Evolutionary conservation across 2,329 filamentous ascomycete species (phyloP), one percentile per base, ranked within the genome.

Genomic region (Intubia oerlemansii): DNA sequence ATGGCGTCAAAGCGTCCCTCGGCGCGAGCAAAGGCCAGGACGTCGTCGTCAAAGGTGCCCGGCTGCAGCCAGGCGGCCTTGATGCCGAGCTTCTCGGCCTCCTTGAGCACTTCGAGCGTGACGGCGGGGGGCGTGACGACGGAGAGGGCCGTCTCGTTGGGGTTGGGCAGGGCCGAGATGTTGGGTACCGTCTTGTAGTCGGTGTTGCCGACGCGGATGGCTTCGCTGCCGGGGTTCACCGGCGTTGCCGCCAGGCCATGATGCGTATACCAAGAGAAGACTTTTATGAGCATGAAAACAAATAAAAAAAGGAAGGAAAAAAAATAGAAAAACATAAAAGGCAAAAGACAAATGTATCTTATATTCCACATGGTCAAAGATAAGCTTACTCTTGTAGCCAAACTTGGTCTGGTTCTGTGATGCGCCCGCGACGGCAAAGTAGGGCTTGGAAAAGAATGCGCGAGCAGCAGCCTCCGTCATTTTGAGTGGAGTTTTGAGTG

Each of bases 381-480:
- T 15, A 17, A 16, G 44, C 55, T 33, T 50, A 84, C 82, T 71
- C 57, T 81, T 84, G 51, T 92, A 76, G 15, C 88, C 85, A 44
- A 77, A 93, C 50, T 92, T 93, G 45, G 60, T 56, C 23, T 76
- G 59, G 51, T 91, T 81, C 29, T 77, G 78, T 46, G 76, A 85
- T 21, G 85, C 85, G 42, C 85, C 85, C 13, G 84, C 81, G 17
- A 93, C 85, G 33, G 85, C 84, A 48, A 85, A 92, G 39, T 64
- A 59, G 16, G 74, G 66, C 7, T 74, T 75, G 4, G 67, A 61
- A 56, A 93, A 91, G 61, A 93, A 93, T 10, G 62, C 60, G 37
- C 68, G 70, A 25, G 81, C 71, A 25, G 75, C 19, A n/a, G n/a
- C n/a, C n/a, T n/a, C n/a, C n/a, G n/a, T n/a, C n/a, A n/a, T n/a